A percentile compares a stretch with the other conserved stretches of the same genome.
Conservation (phyloP, 164 flowering plant genomes). For the Magnolia sinica region DNA sequence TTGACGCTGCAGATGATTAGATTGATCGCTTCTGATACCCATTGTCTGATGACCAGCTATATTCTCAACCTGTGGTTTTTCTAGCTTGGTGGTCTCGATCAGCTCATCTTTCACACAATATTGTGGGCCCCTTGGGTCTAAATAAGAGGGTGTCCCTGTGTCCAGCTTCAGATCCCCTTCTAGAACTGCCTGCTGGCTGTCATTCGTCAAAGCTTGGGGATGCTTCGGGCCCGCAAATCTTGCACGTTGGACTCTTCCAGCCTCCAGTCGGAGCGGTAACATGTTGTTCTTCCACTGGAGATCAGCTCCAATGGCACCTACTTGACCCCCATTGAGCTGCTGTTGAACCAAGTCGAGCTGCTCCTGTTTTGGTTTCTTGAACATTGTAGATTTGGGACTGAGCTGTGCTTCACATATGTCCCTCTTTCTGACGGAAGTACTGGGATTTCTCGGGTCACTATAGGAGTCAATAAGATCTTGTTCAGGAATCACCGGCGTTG, state of each 20-base stretch:
- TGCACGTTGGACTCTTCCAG: constrained; percentile 39
- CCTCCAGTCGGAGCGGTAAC: constrained; percentile 47
- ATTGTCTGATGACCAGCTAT: constrained; percentile 32
- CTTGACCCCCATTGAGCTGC: constrained; percentile 32
- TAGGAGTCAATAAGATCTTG: constrained; percentile 64
- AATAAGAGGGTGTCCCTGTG: constrained; percentile 29
- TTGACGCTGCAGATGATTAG: constrained; percentile 30
- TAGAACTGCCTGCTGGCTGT: constrained; percentile 14
- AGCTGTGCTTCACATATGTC: constrained; percentile 56
- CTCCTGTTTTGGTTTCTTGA: constrained; percentile 55
- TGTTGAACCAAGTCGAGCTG: constrained; percentile 27
- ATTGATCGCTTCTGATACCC: constrained; percentile 39
- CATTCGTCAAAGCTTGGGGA: constrained; percentile 35
- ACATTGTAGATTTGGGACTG: constrained; percentile 34
- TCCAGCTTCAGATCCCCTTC: constrained; percentile 64
- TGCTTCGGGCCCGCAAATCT: constrained; percentile 33
- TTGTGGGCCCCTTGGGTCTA: constrained; percentile 46
- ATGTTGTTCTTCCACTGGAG: constrained; percentile 57
- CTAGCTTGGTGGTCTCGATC: constrained; percentile 47
- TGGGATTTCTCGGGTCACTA: constrained; percentile 40
- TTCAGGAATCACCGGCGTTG: constrained; percentile 32
- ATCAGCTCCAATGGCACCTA: constrained; percentile 61
- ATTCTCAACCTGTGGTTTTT: constrained; percentile 36
- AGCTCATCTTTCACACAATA: constrained; percentile 61
- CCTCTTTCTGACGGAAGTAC: constrained; percentile 49